These are phyloP conservation scores for Kwoniella mangroviensis DNA, from an alignment of 768 basidiomycete genomes.

Conservation along the genomic window DNA sequence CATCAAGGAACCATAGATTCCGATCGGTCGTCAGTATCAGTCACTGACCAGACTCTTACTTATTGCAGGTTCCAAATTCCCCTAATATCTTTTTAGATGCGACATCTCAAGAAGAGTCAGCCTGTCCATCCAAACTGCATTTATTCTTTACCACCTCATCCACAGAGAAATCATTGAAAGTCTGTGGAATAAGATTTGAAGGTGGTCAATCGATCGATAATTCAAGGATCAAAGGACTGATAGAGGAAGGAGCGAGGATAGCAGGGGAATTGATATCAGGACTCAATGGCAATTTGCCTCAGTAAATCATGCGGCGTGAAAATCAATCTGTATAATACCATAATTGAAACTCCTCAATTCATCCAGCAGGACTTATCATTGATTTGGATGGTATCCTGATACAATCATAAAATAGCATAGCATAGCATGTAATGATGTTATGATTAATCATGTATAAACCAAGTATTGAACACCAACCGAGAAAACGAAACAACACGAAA, in stretches of 20 bases:
- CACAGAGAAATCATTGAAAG: slow-evolving; percentile 14
- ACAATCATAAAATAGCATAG: no score
- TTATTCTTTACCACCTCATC: slow-evolving; percentile 41
- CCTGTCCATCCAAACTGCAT: slow-evolving; percentile 54
- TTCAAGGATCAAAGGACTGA: slow-evolving; percentile 38
- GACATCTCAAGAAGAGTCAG: slow-evolving; percentile 50
- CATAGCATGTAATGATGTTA: no score
- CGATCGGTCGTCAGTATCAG: no score
- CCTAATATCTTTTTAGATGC: slow-evolving; percentile 52
- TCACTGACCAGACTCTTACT: not conserved
- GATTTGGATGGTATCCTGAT: no score
- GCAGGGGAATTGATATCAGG: slow-evolving; percentile 15
- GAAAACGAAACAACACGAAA: not conserved
- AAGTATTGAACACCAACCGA: no score
- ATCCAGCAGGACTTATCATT: no score
- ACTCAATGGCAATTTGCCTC: slow-evolving; percentile 22
- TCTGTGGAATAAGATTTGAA: slow-evolving; percentile 55
- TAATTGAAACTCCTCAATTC: no score
- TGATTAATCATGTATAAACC: no score
- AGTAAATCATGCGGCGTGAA: not conserved
- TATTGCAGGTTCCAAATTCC: slow-evolving; percentile 42
- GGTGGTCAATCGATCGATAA: slow-evolving; percentile 46
- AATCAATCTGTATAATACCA: no score
- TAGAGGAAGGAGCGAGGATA: slow-evolving; percentile 24
- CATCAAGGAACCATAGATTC: no score